Evolutionary conservation across 1,139 yeast genomes (phyloP).

Genomic region (Kurtzmaniella natalensis): DNA sequence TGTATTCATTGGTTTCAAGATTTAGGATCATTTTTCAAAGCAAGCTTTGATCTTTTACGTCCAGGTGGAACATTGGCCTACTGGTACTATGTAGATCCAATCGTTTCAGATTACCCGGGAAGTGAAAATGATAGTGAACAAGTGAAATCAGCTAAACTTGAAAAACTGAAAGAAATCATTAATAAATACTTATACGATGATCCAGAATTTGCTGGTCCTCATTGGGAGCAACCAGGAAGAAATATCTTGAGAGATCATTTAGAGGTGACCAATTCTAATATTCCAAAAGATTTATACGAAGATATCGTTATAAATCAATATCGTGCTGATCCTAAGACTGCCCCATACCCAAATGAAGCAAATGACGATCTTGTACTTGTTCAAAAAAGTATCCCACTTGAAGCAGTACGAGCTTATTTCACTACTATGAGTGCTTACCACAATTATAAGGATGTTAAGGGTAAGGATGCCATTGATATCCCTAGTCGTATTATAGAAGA

Average conservation of each 20-base stretch:
- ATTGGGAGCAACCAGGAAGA: conserved; percentile 47
- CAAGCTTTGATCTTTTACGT: conserved; percentile 25
- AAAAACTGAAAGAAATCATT: conserved; percentile 24
- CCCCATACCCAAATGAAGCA: conserved; percentile 13
- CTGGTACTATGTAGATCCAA: conserved; percentile 42
- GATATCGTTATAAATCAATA: conserved; percentile 26
- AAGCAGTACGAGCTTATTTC: conserved; percentile 27
- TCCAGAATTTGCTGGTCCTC: conserved; percentile 33
- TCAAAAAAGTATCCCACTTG: conserved; percentile 18
- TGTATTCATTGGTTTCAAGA: conserved; percentile 46
- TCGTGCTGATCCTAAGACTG: conserved; percentile 16
- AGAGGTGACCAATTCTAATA: conserved; percentile 24
- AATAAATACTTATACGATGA: conserved; percentile 33
- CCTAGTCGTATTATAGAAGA: conserved; percentile 19
- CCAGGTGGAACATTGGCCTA: conserved; percentile 40
- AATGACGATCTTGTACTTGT: conserved; percentile 22
- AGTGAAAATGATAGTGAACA: conserved; percentile 11
- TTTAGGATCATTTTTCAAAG: conserved; percentile 27
- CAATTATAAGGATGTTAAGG: conserved; percentile 26
- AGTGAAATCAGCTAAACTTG: conserved; percentile 15
- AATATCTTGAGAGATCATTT: conserved; percentile 25
- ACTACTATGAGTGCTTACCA: conserved; percentile 38
- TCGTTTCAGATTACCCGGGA: conserved; percentile 25
- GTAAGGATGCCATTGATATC: conserved; percentile 20
- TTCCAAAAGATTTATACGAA: conserved; percentile 26